These are phyloP conservation scores for Penicillium expansum DNA, from an alignment of 2,329 filamentous ascomycete species.

Conservation along the genomic window DNA sequence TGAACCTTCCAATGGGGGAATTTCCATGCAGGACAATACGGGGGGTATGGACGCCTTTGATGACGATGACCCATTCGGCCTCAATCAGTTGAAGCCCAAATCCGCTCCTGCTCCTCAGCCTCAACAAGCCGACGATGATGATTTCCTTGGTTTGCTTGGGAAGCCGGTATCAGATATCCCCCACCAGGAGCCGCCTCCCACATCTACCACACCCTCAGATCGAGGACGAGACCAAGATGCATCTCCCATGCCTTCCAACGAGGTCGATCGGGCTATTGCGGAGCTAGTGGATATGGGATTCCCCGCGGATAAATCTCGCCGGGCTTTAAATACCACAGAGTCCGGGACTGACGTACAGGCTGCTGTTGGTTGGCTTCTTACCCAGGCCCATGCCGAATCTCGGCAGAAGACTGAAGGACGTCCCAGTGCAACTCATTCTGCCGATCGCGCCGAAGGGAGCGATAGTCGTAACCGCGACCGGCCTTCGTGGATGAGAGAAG, in stretches of 20 bases:
- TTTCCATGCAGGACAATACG: conserved; percentile 20
- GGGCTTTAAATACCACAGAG: conserved; percentile 76
- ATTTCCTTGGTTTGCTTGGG: conserved; percentile 61
- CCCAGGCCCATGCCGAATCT: conserved; percentile 82
- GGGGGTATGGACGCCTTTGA: conserved; percentile 49
- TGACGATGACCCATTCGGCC: conserved; percentile 82
- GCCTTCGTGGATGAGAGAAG: conserved; percentile 64
- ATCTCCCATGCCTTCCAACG: conserved; percentile 40
- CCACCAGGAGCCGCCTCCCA: conserved; percentile 31
- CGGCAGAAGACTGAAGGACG: conserved; percentile 61
- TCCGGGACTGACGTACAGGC: conserved; percentile 77
- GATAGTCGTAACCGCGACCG: conserved; percentile 33
- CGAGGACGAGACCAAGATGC: conserved; percentile 14
- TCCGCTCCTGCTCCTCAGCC: conserved; percentile 49
- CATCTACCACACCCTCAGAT: conserved; percentile 12
- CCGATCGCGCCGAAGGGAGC: conserved; percentile 24
- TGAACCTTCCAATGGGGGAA: conserved; percentile 13
- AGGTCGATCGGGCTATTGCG: conserved; percentile 75
- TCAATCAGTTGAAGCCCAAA: conserved; percentile 61
- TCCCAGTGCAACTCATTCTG: conserved; percentile 16
- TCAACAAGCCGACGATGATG: conserved; percentile 56
- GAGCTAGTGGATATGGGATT: conserved; percentile 96
- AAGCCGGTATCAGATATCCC: conserved; percentile 57
- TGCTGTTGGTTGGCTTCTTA: conserved; percentile 84
- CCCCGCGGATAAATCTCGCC: conserved; percentile 73